Evolutionary conservation across 2,329 filamentous ascomycete species (phyloP).

Genomic region (Fusarium nisikadoi): DNA sequence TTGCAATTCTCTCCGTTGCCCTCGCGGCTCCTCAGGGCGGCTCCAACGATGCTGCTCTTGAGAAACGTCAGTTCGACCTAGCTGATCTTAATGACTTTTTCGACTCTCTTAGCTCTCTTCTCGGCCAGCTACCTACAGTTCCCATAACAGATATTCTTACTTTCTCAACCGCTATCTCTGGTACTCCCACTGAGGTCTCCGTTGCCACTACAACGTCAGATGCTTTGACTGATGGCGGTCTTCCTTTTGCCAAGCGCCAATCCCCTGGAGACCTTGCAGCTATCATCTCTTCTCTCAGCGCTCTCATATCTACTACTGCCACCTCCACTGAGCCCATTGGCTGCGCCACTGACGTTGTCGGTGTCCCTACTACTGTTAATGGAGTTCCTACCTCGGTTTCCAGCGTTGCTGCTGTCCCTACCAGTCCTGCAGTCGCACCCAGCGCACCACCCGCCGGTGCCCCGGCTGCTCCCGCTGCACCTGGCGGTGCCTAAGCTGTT

Average conservation of each 20-base stretch:
- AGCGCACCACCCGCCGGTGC: background rate
- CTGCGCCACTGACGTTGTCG: background rate
- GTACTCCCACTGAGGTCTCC: background rate
- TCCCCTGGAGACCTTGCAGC: background rate
- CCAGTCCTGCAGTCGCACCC: background rate
- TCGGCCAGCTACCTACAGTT: background rate
- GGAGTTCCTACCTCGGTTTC: background rate
- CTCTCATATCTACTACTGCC: background rate
- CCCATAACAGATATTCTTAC: background rate
- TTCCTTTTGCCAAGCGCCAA: background rate
- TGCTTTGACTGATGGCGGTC: background rate
- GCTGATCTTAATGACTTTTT: background rate
- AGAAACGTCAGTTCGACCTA: background rate
- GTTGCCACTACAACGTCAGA: background rate
- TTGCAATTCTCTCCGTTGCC: background rate
- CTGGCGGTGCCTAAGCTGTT: background rate
- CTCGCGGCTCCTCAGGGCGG: background rate
- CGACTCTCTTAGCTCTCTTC: background rate
- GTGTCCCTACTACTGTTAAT: background rate
- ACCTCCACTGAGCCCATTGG: background rate
- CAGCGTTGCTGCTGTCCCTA: background rate
- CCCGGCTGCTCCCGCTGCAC: background rate
- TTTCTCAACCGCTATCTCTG: background rate
- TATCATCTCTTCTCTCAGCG: background rate
- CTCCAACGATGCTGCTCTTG: background rate